Evolutionary conservation across 2,329 filamentous ascomycete species (phyloP).

Genomic region (Coleophoma eucalyptorum): DNA sequence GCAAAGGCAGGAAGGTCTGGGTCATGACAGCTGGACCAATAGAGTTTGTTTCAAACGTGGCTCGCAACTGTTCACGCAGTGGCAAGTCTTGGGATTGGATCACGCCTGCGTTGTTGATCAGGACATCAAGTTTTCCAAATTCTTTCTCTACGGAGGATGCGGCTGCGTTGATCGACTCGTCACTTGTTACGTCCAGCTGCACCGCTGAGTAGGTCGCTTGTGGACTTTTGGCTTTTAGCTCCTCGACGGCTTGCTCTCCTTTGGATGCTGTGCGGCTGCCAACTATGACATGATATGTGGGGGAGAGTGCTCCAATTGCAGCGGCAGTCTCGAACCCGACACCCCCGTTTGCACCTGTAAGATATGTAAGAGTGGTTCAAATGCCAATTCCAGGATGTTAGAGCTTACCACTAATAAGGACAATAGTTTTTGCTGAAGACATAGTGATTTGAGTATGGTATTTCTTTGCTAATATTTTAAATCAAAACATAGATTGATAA

Average conservation of each 20-base stretch:
- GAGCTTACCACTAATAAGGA: conserved; percentile 1
- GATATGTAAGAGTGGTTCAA: no score
- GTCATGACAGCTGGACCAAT: conserved; percentile 12
- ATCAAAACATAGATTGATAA: no score
- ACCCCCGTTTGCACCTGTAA: conserved; percentile 36
- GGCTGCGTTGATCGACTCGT: conserved; percentile 4
- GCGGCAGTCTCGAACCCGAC: conserved; percentile 33
- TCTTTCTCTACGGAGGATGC: conserved; percentile 4
- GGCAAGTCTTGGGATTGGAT: not conserved
- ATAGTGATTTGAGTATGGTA: not conserved
- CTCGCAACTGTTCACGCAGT: conserved; percentile 1
- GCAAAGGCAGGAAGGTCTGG: conserved; percentile 10
- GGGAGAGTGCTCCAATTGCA: conserved; percentile 1
- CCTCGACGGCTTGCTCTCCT: conserved; percentile 13
- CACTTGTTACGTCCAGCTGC: conserved; percentile 13
- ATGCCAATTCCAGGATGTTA: no score
- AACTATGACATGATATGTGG: conserved; percentile 20
- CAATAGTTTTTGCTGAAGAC: not conserved
- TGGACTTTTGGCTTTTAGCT: conserved; percentile 9
- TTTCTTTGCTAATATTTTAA: no score
- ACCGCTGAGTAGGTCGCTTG: conserved; percentile 13
- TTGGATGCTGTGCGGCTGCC: conserved; percentile 14
- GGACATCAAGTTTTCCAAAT: conserved; percentile 24
- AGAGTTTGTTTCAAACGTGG: conserved; percentile 13
- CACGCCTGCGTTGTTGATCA: conserved; percentile 21